Evolutionary conservation across 2,329 filamentous ascomycete genomes (phyloP).

Genomic region (Allantophomopsis lycopodina): DNA sequence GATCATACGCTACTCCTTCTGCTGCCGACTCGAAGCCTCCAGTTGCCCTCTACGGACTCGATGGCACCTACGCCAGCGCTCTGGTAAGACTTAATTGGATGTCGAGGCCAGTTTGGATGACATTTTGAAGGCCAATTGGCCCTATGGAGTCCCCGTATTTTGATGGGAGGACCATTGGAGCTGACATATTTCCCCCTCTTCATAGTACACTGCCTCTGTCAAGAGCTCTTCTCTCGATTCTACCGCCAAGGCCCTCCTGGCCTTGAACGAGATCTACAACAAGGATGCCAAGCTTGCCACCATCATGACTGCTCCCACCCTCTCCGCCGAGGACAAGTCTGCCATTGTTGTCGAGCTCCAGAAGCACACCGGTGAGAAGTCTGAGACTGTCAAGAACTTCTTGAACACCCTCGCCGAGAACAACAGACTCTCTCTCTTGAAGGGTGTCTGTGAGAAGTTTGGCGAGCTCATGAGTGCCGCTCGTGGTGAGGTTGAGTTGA

Average conservation of each 20-base stretch:
- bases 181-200: background rate
- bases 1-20: constrained; percentile 59
- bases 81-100: constrained; percentile 53
- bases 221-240: constrained; percentile 79
- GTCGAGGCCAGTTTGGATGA: background rate
- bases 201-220: constrained; percentile 85
- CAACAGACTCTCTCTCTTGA: constrained; percentile 79
- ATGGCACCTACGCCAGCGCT: constrained; percentile 96
- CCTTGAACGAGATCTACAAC: constrained; percentile 58
- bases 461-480: constrained; percentile 73
- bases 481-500: constrained; percentile 86
- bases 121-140: background rate
- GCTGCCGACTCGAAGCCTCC: constrained; percentile 61
- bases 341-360: constrained; percentile 76
- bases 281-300: constrained; percentile 68
- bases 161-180: background rate
- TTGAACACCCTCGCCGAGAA: constrained; percentile 82
- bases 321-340: constrained; percentile 67
- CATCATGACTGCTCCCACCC: constrained; percentile 71
- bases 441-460: constrained; percentile 81
- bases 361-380: constrained; percentile 68
- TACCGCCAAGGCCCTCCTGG: constrained; percentile 66
- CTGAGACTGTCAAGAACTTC: constrained; percentile 86
- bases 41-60: constrained; percentile 83
- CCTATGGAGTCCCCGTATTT: background rate